Evolutionary conservation across 129 eudicot species (phyloP), one percentile per base, ranked within the genome.

Genomic region (Tagetes patula): DNA sequence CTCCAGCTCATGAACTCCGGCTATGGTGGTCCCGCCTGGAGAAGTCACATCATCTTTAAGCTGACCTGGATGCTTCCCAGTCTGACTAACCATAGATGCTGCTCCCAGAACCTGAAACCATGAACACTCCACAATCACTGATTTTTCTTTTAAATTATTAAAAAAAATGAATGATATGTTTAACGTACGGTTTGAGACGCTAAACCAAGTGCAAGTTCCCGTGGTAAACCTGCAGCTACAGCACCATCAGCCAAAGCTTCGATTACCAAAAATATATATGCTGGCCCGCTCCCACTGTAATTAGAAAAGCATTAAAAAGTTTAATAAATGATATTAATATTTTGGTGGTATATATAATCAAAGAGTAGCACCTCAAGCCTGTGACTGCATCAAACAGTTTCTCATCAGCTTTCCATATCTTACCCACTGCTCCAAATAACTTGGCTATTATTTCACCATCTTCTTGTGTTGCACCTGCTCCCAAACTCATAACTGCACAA

Each of bases 171-270:
- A 47, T 13, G 30, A 48, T 5, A 12, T 13, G 68, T 64, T 11
- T 5, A 70, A 66, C 96, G 80, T 76, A 90, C 98, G 12, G 93
- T 94, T 85, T 94, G 96, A 69, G 98, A 87, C 69, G 98, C 98
- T 82, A 94, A 77, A 75, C 92, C 93, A 49, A 87, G 87, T 32
- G 98, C 96, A 66, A 94, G 95, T 39, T 90, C 98, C n/a, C 98
- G 86, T 20, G 98, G 98, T 38, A 94, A 82, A 79, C 98, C 98
- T 38, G 98, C 98, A 77, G 98, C 98, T 49, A 94, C 98, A 59
- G 92, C 98, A 79, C 98, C 98, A 81, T 94, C 98, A 43, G 98
- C 98, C 84, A 94, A 90, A 45, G 98, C 96, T 88, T 94, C 98
- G 52, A 94, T 94, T 50, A 93, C 95, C 74, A 94, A 43, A 61